A percentile compares a stretch with the other conserved stretches of the same genome.
Conservation (phyloP, 768 basidiomycete genomes). For the Lentinula lateritia region DNA sequence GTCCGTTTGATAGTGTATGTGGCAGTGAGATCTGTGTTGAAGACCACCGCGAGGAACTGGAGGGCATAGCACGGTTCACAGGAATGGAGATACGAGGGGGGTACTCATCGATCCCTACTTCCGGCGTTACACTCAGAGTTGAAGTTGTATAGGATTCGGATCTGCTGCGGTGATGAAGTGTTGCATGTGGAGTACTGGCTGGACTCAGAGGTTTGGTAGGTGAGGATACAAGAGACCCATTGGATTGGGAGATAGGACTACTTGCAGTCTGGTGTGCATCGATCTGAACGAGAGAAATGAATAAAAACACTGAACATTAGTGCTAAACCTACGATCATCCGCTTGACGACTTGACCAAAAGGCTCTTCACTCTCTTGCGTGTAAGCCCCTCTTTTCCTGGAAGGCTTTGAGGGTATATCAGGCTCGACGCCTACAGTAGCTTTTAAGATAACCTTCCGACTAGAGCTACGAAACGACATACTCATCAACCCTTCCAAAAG, state of each 20-base stretch:
- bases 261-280: not conserved
- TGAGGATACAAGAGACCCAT: not conserved
- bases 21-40: not conserved
- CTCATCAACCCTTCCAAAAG: slow-evolving; percentile 19
- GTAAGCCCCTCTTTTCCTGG: slow-evolving; percentile 10
- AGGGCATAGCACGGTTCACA: not conserved
- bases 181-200: not conserved
- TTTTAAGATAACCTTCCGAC: not conserved
- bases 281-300: not conserved
- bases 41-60: not conserved
- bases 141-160: not conserved
- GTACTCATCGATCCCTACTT: not conserved
- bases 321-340: slow-evolving; percentile 16
- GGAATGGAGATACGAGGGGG: slow-evolving; percentile 1
- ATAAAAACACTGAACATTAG: not conserved
- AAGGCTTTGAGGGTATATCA: slow-evolving; percentile 12
- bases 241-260: slow-evolving; percentile 4
- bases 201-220: not conserved
- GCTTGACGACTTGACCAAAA: slow-evolving; percentile 20
- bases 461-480: slow-evolving; percentile 1
- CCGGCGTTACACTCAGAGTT: not conserved
- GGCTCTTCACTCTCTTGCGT: slow-evolving; percentile 13
- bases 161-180: not conserved
- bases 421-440: slow-evolving; percentile 3
- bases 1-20: not conserved